Percentiles rank a stretch among this genome's conserved stretches.
Evolutionary conservation across 768 basidiomycete genomes (phyloP).

Genomic region (Mycena crocata): DNA sequence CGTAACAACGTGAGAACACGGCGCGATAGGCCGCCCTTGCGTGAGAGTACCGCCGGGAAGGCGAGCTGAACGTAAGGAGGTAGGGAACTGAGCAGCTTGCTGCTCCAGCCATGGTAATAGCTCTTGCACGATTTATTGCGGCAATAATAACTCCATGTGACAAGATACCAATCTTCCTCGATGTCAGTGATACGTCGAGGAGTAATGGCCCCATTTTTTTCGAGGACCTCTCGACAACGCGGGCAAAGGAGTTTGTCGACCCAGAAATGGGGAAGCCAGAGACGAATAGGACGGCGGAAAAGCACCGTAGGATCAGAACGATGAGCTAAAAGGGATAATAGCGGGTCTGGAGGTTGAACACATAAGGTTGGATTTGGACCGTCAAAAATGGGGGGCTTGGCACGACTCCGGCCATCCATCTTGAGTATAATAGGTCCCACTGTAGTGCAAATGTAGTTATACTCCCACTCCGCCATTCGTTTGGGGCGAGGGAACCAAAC

Average conservation of each 20-base stretch:
- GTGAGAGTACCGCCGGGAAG: constrained; percentile 34
- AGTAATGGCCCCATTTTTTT: constrained; percentile 34
- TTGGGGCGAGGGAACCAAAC: too few species aligned
- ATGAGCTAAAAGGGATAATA: not conserved
- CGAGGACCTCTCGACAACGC: constrained; percentile 14
- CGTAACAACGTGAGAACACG: constrained; percentile 29
- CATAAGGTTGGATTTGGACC: not conserved
- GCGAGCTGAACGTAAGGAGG: constrained; percentile 33
- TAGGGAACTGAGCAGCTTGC: constrained; percentile 27
- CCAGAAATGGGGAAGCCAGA: constrained; percentile 4
- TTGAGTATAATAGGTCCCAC: too few species aligned
- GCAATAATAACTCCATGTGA: constrained; percentile 42
- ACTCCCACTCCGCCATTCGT: too few species aligned
- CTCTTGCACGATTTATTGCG: constrained; percentile 34
- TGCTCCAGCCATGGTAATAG: constrained; percentile 32
- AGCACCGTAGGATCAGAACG: not conserved
- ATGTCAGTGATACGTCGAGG: constrained; percentile 37
- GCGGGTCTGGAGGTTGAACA: not conserved
- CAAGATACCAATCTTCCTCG: constrained; percentile 36
- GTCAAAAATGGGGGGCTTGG: too few species aligned
- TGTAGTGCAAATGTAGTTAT: too few species aligned
- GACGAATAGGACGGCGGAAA: not conserved
- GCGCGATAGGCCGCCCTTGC: constrained; percentile 28
- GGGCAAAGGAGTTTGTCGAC: not conserved
- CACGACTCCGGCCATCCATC: too few species aligned